Conservation (phyloP, 495 filamentous ascomycete species). For the Aspergillus sparsus region DNA sequence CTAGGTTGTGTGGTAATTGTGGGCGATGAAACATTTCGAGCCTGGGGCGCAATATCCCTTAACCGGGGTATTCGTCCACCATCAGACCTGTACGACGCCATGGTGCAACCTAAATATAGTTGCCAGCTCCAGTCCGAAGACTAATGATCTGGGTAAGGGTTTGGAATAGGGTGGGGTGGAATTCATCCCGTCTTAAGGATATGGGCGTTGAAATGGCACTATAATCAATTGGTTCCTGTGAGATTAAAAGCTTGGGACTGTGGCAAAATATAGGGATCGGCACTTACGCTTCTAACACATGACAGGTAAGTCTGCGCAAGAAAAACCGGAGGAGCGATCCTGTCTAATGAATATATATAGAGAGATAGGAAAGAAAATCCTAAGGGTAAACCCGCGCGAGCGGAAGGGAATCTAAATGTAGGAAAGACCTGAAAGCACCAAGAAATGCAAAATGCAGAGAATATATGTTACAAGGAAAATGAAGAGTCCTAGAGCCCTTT, state of each 20-base stretch:
- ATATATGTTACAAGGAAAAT: constrained; percentile 8
- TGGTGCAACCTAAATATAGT: constrained; percentile 33
- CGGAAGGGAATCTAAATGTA: constrained; percentile 14
- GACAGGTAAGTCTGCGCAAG: neutral
- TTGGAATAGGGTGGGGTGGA: constrained; percentile 23
- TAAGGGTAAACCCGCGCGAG: constrained; percentile 9
- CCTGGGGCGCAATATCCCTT: constrained; percentile 29
- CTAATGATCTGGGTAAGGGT: constrained; percentile 30
- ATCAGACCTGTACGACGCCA: constrained; percentile 42
- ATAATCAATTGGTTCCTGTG: constrained; percentile 6
- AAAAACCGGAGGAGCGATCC: neutral
- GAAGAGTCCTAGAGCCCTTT: constrained; percentile 8
- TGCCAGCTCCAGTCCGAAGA: constrained; percentile 33
- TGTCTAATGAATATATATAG: neutral
- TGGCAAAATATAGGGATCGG: neutral
- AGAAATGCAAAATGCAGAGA: constrained; percentile 7
- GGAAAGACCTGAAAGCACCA: constrained; percentile 4
- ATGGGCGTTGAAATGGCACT: constrained; percentile 12
- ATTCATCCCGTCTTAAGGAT: constrained; percentile 39
- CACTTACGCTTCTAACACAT: constrained; percentile 12
- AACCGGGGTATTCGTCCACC: constrained; percentile 38
- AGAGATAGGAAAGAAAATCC: neutral
- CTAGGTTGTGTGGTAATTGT: constrained; percentile 23
- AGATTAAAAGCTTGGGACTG: neutral
- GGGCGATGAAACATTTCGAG: constrained; percentile 31